phyloP scores from a whole-genome alignment of 768 basidiomycete species.

The Lentinula sp. region DNA sequence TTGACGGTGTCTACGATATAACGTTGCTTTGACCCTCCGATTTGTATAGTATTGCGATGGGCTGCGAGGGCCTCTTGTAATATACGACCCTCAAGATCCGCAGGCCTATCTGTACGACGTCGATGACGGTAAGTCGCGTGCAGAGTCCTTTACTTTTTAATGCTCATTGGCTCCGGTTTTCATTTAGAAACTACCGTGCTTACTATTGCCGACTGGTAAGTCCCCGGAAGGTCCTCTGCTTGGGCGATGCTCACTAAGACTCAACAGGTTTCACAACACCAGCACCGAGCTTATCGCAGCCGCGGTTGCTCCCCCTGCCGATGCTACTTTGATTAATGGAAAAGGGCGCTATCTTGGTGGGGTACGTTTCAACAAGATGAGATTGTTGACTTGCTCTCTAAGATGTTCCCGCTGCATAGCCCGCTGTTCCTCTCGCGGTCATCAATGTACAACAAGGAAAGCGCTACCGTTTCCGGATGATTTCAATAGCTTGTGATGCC shows the following conservation, averaged over 20 bases:
- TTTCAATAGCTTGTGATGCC: conserved; percentile 41
- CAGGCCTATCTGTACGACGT: conserved; percentile 14
- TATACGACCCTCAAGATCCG: conserved; percentile 14
- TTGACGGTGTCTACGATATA: background rate
- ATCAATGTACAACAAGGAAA: conserved; percentile 34
- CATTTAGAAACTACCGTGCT: conserved; percentile 4
- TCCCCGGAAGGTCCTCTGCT: background rate
- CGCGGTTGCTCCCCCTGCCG: conserved; percentile 3
- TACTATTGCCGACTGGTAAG: conserved; percentile 6
- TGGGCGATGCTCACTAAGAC: background rate
- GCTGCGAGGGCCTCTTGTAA: conserved; percentile 6
- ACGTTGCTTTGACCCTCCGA: background rate
- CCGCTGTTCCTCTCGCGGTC: conserved; percentile 27
- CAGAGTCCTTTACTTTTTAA: background rate
- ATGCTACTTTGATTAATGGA: conserved; percentile 10
- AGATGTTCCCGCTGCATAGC: background rate
- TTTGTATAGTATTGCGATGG: conserved; percentile 14
- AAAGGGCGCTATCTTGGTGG: background rate
- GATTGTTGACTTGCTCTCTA: background rate
- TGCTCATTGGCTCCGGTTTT: background rate
- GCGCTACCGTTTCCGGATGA: conserved; percentile 51
- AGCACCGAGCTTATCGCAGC: background rate
- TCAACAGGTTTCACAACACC: background rate
- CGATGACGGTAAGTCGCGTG: conserved; percentile 13
- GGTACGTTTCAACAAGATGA: background rate